Evolutionary conservation across 768 basidiomycete genomes (phyloP), one percentile per base, ranked within the genome.

Genomic region (Favolaschia claudopus): DNA sequence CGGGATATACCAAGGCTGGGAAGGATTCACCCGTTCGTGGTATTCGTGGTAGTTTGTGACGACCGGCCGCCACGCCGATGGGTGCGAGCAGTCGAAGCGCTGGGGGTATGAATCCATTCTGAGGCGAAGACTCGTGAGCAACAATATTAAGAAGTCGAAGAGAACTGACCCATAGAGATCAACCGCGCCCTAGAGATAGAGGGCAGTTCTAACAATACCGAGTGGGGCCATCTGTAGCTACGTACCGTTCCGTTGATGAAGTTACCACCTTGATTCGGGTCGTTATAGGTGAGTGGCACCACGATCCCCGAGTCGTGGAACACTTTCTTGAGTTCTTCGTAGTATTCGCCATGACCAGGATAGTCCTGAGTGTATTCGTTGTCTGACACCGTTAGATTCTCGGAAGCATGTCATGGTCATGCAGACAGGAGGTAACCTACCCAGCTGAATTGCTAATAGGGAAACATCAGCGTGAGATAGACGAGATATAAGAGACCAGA

Each of bases 71-170:
- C 93, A 94, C 0, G 62, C 69, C 3, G 76, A 73, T 2, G 92
- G 90, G 59, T 89, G 83, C 1, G 90, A 89, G 70, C 92, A 94
- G 65, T 94, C 92, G 66, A 92, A 93, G 1, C 82, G 77, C 76
- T 93, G 90, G 1, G 91, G 91, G 62, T 93, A 93, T 0, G 84
- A 81, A 66, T 92, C 92, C 54, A 87, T 64, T 20, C 84, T 84
- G 55, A 42, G 54, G 27, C 29, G 5, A 39, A 50, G 32, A 31
- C 32, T 13, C 22, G 24, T 25, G 20, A 8, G 31, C 32, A 22
- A 8, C n/a, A 9, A n/a, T n/a, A n/a, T n/a, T n/a, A n/a, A n/a
- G n/a, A n/a, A 2, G 31, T 49, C 40, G 24, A 24, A n/a, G 5
- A 32, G 19, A 47, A 54, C 67, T 46, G 75, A 87, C 86, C 91